Percentiles rank a stretch among this genome's conserved stretches.
Evolutionary conservation across 805 yeast species (phyloP).

Genomic region (Saturnispora quitensis): DNA sequence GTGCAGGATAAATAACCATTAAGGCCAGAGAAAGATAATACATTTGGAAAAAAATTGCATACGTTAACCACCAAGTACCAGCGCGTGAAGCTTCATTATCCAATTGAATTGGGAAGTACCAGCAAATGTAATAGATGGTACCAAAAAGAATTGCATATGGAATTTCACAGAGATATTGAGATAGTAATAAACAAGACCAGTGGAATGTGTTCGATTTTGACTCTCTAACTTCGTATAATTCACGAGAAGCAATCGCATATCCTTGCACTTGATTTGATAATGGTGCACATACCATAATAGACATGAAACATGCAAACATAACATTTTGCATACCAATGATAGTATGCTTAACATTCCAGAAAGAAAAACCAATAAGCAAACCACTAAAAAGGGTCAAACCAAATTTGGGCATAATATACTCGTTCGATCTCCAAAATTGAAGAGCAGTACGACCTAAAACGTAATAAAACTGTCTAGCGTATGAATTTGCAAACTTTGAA

Average conservation of each 20-base stretch:
- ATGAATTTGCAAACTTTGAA: slow-evolving; percentile 37
- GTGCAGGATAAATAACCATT: slow-evolving; percentile 47
- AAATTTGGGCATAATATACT: slow-evolving; percentile 41
- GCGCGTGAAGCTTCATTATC: slow-evolving; percentile 32
- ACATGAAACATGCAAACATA: slow-evolving; percentile 42
- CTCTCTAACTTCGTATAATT: slow-evolving; percentile 63
- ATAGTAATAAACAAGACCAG: slow-evolving; percentile 51
- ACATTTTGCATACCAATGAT: slow-evolving; percentile 51
- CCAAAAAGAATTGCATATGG: slow-evolving; percentile 46
- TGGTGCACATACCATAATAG: slow-evolving; percentile 50
- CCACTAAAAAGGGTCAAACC: slow-evolving; percentile 33
- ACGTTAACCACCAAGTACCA: slow-evolving; percentile 36
- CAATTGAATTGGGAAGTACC: slow-evolving; percentile 30
- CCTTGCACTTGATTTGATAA: slow-evolving; percentile 58
- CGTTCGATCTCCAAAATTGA: slow-evolving; percentile 41
- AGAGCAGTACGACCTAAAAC: slow-evolving; percentile 32
- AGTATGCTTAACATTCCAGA: slow-evolving; percentile 47
- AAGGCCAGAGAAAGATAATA: slow-evolving; percentile 43
- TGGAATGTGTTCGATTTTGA: slow-evolving; percentile 64
- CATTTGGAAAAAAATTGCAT: slow-evolving; percentile 34
- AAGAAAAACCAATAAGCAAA: slow-evolving; percentile 59
- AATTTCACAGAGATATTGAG: slow-evolving; percentile 49
- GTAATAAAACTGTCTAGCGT: slow-evolving; percentile 28
- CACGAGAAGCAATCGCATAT: slow-evolving; percentile 51
- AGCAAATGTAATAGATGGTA: slow-evolving; percentile 38